Conservation (phyloP, 2,329 filamentous ascomycete genomes). For the Calonectria pseudoturangicola region DNA sequence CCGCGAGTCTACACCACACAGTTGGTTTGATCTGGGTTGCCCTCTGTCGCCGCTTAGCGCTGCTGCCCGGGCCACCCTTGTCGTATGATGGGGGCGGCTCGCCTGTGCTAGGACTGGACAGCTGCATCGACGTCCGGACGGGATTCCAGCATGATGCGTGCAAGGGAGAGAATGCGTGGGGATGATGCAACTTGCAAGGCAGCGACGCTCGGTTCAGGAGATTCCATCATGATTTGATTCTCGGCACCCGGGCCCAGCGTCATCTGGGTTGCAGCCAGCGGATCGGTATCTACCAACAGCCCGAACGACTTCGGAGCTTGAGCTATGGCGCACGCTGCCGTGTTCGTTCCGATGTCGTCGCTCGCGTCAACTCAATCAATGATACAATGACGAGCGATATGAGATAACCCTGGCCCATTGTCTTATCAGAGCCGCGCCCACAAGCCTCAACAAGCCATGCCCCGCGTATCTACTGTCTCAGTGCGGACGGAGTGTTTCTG, state of each 20-base stretch:
- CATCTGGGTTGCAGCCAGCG: slow-evolving; percentile 15
- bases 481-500: slow-evolving; percentile 34
- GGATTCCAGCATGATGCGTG: slow-evolving; percentile 32
- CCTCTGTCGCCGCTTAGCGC: slow-evolving; percentile 11
- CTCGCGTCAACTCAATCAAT: slow-evolving; percentile 28
- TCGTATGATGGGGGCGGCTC: slow-evolving; percentile 30
- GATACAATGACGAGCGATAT: slow-evolving; percentile 23
- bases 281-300: slow-evolving; percentile 20
- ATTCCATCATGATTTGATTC: slow-evolving; percentile 3
- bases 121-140: slow-evolving; percentile 1
- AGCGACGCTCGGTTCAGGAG: slow-evolving; percentile 17
- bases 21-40: slow-evolving; percentile 12
- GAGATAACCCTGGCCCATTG: slow-evolving; percentile 8
- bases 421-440: slow-evolving; percentile 49
- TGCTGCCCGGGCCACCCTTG: slow-evolving; percentile 29
- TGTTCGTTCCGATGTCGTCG: slow-evolving; percentile 25
- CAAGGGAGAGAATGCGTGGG: slow-evolving; percentile 7
- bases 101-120: slow-evolving; percentile 5
- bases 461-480: slow-evolving; percentile 49
- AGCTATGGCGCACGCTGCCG: not conserved
- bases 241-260: slow-evolving; percentile 8
- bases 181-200: slow-evolving; percentile 2
- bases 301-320: slow-evolving; percentile 17
- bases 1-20: slow-evolving; percentile 31
- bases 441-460: slow-evolving; percentile 43